Conservation (phyloP, 805 yeast genomes). For the Priceomyces medius region DNA sequence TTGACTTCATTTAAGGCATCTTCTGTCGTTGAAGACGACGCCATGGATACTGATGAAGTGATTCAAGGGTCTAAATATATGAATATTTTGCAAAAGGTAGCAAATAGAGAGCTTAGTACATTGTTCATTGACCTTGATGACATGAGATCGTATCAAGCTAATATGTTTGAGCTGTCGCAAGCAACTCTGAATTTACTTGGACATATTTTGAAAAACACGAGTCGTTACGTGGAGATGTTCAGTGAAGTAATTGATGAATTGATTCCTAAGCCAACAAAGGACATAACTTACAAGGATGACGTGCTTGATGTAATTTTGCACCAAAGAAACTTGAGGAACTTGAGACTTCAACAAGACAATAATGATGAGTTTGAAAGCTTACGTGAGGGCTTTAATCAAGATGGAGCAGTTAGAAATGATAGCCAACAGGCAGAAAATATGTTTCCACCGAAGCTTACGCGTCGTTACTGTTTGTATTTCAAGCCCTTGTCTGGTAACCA, state of each 20-base stretch:
- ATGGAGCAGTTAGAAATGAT: slow-evolving; percentile 20
- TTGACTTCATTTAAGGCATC: slow-evolving; percentile 60
- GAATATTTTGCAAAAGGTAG: slow-evolving; percentile 69
- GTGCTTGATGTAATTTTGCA: slow-evolving; percentile 90
- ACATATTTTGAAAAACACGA: slow-evolving; percentile 68
- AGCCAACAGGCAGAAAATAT: slow-evolving; percentile 39
- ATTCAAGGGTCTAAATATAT: slow-evolving; percentile 56
- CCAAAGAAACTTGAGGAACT: slow-evolving; percentile 83
- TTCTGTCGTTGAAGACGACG: slow-evolving; percentile 25
- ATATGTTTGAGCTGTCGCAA: slow-evolving; percentile 23
- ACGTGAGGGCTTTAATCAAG: slow-evolving; percentile 30
- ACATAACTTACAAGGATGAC: slow-evolving; percentile 77
- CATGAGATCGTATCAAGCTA: slow-evolving; percentile 64
- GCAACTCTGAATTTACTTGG: slow-evolving; percentile 44
- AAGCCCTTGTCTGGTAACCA: slow-evolving; percentile 61
- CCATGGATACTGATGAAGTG: slow-evolving; percentile 19
- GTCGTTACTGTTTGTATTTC: slow-evolving; percentile 86
- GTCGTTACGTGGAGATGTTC: slow-evolving; percentile 77
- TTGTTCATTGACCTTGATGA: slow-evolving; percentile 82
- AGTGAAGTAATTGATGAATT: slow-evolving; percentile 71
- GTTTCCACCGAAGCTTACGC: slow-evolving; percentile 82
- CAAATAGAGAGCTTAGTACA: slow-evolving; percentile 76
- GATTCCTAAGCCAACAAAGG: slow-evolving; percentile 85
- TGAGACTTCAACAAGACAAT: slow-evolving; percentile 65
- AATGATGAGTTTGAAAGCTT: slow-evolving; percentile 56